A percentile compares a stretch with the other conserved stretches of the same genome.
Evolutionary conservation across 345 rosid genomes (phyloP).

Genomic region (Lepidium didymum): DNA sequence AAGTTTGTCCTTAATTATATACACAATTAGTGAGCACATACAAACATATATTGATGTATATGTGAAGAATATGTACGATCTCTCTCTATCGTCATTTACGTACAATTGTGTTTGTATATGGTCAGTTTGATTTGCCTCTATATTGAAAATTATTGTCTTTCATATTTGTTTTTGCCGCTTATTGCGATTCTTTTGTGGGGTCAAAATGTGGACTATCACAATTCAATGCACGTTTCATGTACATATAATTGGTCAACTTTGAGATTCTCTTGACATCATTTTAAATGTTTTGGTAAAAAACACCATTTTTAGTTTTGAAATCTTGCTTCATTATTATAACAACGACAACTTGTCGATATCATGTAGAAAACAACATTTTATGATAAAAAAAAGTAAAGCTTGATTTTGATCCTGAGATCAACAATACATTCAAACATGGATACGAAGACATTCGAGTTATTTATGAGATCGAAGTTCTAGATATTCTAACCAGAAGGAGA

Average conservation of each 20-base stretch:
- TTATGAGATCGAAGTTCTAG: constrained; percentile 4
- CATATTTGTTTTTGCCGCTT: constrained; percentile 23
- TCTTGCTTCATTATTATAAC: not conserved
- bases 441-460: not conserved
- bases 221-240: constrained; percentile 25
- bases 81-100: constrained; percentile 18
- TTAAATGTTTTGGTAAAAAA: not conserved
- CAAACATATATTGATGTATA: constrained; percentile 4
- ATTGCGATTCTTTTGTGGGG: constrained; percentile 22
- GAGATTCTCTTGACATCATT: constrained; percentile 20
- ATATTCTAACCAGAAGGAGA: not conserved
- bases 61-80: not conserved
- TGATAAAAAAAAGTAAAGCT: not conserved
- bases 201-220: constrained; percentile 12
- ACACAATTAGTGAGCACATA: constrained; percentile 9
- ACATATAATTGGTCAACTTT: constrained; percentile 19
- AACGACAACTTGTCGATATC: not conserved
- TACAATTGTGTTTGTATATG: constrained; percentile 27
- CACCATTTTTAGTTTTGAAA: not conserved
- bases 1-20: not conserved
- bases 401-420: not conserved
- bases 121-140: constrained; percentile 28
- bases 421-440: constrained; percentile 14
- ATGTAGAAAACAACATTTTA: not conserved
- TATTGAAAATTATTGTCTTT: constrained; percentile 22